phyloP scores from a whole-genome alignment of 176 grass and related monocot species.

The Carex littledalei region DNA sequence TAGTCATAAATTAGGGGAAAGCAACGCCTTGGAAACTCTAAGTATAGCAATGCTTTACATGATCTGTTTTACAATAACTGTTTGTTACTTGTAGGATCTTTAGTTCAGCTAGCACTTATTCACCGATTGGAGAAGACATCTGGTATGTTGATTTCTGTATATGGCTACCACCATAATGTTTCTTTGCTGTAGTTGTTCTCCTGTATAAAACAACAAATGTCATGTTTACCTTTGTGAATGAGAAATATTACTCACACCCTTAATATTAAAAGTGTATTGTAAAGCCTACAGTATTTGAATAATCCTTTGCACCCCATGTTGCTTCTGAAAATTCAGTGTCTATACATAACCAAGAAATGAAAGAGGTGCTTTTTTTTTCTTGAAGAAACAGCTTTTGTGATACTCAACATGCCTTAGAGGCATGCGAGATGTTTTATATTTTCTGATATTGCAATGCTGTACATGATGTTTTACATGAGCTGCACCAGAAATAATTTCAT shows the following conservation, averaged over 20 bases:
- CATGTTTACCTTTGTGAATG: neutral
- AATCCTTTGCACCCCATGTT: neutral
- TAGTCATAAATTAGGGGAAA: neutral
- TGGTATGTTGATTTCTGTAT: constrained; percentile 12
- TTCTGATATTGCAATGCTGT: neutral
- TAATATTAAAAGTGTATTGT: neutral
- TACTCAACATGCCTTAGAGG: neutral
- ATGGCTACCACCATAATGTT: neutral
- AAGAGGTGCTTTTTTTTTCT: neutral
- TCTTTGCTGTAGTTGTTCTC: neutral
- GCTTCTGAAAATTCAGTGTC: neutral
- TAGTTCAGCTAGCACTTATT: constrained; percentile 35
- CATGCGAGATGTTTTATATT: neutral
- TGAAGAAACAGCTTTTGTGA: constrained; percentile 1
- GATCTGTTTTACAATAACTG: neutral
- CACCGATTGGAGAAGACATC: constrained; percentile 29
- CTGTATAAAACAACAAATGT: neutral
- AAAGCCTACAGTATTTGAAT: neutral
- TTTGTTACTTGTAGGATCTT: constrained; percentile 24
- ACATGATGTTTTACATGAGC: neutral
- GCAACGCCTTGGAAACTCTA: neutral
- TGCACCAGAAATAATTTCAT: neutral
- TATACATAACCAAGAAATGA: neutral
- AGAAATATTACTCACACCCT: neutral
- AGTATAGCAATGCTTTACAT: neutral